Conservation (phyloP, 2,329 filamentous ascomycete species). For the Penicillium sp. region DNA sequence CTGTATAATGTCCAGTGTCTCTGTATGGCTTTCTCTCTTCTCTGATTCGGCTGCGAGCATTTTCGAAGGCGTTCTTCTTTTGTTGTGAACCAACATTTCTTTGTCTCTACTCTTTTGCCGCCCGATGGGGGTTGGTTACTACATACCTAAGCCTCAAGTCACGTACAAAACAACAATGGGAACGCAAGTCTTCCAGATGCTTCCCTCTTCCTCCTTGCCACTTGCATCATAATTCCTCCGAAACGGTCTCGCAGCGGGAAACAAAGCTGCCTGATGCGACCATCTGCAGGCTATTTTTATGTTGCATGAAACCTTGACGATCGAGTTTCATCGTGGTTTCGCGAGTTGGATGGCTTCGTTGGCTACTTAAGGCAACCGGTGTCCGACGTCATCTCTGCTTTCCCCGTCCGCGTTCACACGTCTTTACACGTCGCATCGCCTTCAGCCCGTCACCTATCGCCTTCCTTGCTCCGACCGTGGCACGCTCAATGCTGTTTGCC, state of each 20-base stretch:
- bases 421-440: neutral
- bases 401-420: too few species aligned
- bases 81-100: neutral
- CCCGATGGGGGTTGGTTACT: too few species aligned
- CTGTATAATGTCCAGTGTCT: too few species aligned
- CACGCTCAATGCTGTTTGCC: neutral
- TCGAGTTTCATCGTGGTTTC: conserved; percentile 5
- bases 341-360: conserved; percentile 3
- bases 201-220: conserved; percentile 15
- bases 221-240: conserved; percentile 19
- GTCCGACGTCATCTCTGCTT: conserved; percentile 10
- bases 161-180: neutral
- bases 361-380: conserved; percentile 1
- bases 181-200: neutral
- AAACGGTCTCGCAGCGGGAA: conserved; percentile 10
- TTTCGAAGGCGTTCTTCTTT: conserved; percentile 4
- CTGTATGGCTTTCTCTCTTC: conserved; percentile 10
- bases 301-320: conserved; percentile 7
- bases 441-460: neutral
- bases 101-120: neutral
- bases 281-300: conserved; percentile 16
- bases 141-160: neutral
- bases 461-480: neutral
- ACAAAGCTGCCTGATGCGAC: conserved; percentile 16
- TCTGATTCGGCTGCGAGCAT: conserved; percentile 10